Evolutionary conservation across 1,284 basidiomycete genomes (phyloP), one percentile per base, ranked within the genome.

Genomic region (Amylostereum areolatum): DNA sequence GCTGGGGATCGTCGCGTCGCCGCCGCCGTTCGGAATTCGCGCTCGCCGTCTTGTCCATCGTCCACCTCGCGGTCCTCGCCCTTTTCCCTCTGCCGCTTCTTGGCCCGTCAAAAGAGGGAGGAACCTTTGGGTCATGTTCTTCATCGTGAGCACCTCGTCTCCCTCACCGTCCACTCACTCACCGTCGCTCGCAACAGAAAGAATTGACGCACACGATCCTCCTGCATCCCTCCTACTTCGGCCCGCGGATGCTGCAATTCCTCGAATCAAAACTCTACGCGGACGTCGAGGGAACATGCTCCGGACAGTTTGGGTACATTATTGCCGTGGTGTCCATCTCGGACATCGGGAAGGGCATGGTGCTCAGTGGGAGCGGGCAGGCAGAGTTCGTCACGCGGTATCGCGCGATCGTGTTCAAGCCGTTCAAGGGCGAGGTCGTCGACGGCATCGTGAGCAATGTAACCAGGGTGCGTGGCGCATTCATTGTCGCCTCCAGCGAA

Each of bases 381-480:
- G 95, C 95, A 3, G 91, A 96, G 69, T 97, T 97, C 67, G 80
- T 91, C 55, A 91, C 90, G 31, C 77, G 85, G 44, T 96, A 95
- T 68, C 84, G 89, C 25, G 94, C 94, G 8, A 92, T 97, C 57
- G 93, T 97, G 33, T 95, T 95, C 78, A 93, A 95, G 68, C 95
- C 94, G 32, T 99, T 98, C 80, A 97, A 98, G 70, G 95, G 95
- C 25, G 96, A 99, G 68, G 96, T 98, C 4, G 91, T 99, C 34
- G 97, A 99, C 67, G 96, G 93, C 1, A 86, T 95, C 6, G 96
- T 99, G 28, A 89, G 88, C 57, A 95, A 92, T 57, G 97, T 99
- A 37, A 97, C 90, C 68, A 97, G 98, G 79, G 92, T 92, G 58
- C 59, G 84, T 57, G 36, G 4, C 35, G 27, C 10, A 11, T 10